Evolutionary conservation across 495 filamentous ascomycete species (phyloP), one percentile per base, ranked within the genome.

Genomic region (Tricharina praecox): DNA sequence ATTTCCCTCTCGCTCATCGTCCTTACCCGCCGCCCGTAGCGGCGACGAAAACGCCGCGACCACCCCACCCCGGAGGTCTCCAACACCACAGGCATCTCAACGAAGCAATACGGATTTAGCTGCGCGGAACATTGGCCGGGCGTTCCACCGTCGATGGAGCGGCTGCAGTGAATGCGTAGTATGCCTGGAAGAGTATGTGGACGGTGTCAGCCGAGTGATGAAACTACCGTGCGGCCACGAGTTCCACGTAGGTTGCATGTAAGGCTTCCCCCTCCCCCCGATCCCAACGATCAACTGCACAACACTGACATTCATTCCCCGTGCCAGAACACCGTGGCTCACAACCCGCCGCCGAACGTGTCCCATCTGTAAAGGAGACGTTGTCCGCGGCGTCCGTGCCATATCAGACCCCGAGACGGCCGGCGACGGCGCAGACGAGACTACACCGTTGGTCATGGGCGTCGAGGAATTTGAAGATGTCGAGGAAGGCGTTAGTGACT

Each of bases 191-290:
- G 92, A 97, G 57, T 97, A 96, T 62, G 69, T 93, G 15, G 92
- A 95, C 62, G 88, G 90, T 23, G 77, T 96, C 55, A 93, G 85
- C 61, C 69, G 75, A 48, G 92, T 97, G 15, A 97, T 97, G 90
- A 93, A 83, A 53, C 67, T 97, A 43, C 90, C 90, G n/a, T 97
- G 90, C 65, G 90, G 90, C 19, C 90, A 97, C 60, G 90, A 97
- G 58, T 97, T 97, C 63, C 90, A 97, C 62, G 88, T 70, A 28
- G 86, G 90, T 56, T 97, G 90, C 86, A 96, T 97, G 87, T 95
- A 71, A 81, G 88, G 79, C 30, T 40, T 28, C 40, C 54, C 32
- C 30, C n/a, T 25, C 23, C 3, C n/a, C 15, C 25, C 35, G 23
- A 15, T 13, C 23, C 16, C 8, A 20, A 32, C 26, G 2, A 3